Percentiles rank a stretch among this genome's conserved stretches.
Evolutionary conservation across 2,329 filamentous ascomycete species (phyloP).

Genomic region (Penicillium sp.): DNA sequence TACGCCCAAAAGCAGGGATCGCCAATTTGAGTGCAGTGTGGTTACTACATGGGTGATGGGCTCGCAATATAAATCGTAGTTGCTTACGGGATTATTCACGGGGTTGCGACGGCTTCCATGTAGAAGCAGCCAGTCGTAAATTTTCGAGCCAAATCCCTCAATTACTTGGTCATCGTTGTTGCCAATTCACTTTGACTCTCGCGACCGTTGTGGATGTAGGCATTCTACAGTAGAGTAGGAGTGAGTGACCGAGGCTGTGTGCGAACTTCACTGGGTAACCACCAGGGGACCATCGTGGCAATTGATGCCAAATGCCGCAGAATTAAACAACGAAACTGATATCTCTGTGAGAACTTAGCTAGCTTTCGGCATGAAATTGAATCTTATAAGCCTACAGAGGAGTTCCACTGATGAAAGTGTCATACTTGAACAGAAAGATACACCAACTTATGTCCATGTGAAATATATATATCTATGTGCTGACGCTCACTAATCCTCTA

Average conservation of each 20-base stretch:
- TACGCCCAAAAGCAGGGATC: too few species aligned
- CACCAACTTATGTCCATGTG: not conserved
- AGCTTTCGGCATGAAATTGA: not conserved
- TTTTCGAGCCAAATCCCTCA: not conserved
- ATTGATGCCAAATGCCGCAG: too few species aligned
- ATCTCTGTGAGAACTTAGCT: slow-evolving; percentile 2
- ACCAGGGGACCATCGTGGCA: too few species aligned
- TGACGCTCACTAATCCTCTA: not conserved
- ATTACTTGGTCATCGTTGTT: not conserved
- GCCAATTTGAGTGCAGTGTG: too few species aligned
- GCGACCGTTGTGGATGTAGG: not conserved
- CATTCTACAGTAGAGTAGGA: not conserved
- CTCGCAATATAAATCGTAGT: too few species aligned
- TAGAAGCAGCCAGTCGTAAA: not conserved
- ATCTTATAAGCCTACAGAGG: not conserved
- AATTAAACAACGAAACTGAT: not conserved
- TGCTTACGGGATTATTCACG: too few species aligned
- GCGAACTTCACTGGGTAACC: too few species aligned
- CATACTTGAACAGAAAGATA: not conserved
- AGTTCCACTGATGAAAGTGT: not conserved
- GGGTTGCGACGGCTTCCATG: too few species aligned
- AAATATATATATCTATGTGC: not conserved
- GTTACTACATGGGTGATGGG: too few species aligned
- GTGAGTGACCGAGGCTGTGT: not conserved
- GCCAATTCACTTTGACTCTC: not conserved